Evolutionary conservation across 164 flowering plant genomes (phyloP), one percentile per base, ranked within the genome.

Genomic region (Dillenia turbinata): DNA sequence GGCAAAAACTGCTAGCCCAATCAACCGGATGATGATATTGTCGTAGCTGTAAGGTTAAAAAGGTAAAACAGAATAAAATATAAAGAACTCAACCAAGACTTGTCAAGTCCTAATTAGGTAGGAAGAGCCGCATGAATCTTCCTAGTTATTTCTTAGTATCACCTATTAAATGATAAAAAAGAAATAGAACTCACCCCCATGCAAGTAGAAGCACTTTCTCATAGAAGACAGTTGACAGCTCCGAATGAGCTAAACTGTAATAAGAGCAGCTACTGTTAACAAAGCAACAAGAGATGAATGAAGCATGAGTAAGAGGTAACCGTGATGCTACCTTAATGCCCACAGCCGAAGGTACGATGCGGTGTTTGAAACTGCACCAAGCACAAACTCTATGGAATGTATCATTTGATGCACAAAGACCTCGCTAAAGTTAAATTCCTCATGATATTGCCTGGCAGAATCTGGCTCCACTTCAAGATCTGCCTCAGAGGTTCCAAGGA

Each of bases 321-420:
- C 0, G 48, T n/a, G 49, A 50, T 59, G 14, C 24, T 75, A 85
- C 96, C 96, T 92, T 60, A 92, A 75, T 57, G 98, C 98, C 98
- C 98, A 92, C 8, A 92, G 87, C 54, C 98, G 90, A 69, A 92
- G 96, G 74, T 92, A 92, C 12, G 98, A 92, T 68, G 98, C 98
- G 44, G 98, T 92, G 68, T 92, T 92, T 63, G 98, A 92, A 69
- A 92, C 98, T 54, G 98, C 85, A 63, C 98, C 98, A 10, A 92
- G 75, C 56, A 92, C 85, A 70, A 92, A 92, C 69, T 92, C 98
- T 61, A 92, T 89, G 17, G 96, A 83, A 73, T 92, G 98, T 71
- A 92, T 92, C 96, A 92, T 82, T 75, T 92, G 98, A 67, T 92
- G 98, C 60, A 92, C 96, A 75, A 92, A 87, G 22, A 89, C 83